Percentiles rank a stretch among this genome's conserved stretches.
Evolutionary conservation across 441 rosid genomes (phyloP).

Genomic region (Adansonia gregorii): DNA sequence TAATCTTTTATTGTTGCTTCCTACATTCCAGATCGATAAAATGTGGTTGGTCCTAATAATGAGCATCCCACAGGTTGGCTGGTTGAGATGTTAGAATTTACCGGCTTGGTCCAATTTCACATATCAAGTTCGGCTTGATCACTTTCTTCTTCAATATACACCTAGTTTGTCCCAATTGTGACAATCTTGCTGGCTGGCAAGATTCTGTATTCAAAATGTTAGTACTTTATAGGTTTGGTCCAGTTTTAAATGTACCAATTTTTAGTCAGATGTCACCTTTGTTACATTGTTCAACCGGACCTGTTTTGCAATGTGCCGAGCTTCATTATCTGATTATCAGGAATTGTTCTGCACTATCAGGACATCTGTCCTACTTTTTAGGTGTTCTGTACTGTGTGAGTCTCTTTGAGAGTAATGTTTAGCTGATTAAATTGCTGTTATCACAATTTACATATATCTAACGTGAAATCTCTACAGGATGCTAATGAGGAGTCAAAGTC

Average conservation of each 20-base stretch:
- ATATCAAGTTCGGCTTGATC: neutral
- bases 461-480: constrained; percentile 50
- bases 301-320: too few species aligned
- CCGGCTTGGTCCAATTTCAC: neutral
- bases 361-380: too few species aligned
- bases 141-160: neutral
- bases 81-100: neutral
- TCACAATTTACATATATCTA: neutral
- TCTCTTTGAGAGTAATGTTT: constrained; percentile 8
- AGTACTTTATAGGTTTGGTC: too few species aligned
- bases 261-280: too few species aligned
- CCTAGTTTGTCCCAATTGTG: neutral
- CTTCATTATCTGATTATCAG: too few species aligned
- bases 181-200: neutral
- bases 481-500: constrained; percentile 93
- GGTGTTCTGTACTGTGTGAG: neutral
- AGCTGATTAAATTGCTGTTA: constrained; percentile 4
- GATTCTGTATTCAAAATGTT: neutral
- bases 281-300: too few species aligned
- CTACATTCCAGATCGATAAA: neutral
- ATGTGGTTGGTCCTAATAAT: neutral
- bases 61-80: neutral
- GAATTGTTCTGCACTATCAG: too few species aligned
- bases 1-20: neutral
- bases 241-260: too few species aligned